A percentile compares a stretch with the other conserved stretches of the same genome.
Evolutionary conservation across 176 grass and related monocot genomes (phyloP).

Genomic region (Aegilops sharonensis): DNA sequence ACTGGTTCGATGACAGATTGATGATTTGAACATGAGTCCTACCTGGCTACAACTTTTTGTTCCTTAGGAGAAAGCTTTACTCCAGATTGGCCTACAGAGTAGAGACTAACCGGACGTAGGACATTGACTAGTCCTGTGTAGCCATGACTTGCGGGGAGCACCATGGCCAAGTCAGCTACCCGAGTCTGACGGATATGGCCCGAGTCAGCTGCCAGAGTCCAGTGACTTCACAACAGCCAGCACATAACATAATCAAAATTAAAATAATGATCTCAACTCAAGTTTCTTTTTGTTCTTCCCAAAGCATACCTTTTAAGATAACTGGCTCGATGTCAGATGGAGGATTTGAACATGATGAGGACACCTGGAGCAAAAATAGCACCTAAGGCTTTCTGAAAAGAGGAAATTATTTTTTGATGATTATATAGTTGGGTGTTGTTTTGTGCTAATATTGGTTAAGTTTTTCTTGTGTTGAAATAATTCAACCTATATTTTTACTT

Average conservation of each 20-base stretch:
- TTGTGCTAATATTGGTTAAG: not conserved
- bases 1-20: not conserved
- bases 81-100: not conserved
- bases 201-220: not conserved
- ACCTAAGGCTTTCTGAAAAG: too few species aligned
- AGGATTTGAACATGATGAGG: not conserved
- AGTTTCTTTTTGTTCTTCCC: not conserved
- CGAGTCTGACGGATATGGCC: not conserved
- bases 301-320: not conserved
- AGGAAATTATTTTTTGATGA: not conserved
- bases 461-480: not conserved
- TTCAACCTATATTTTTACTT: not conserved
- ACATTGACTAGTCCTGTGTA: not conserved
- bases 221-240: not conserved
- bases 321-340: constrained; percentile 2
- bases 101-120: not conserved
- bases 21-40: not conserved
- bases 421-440: not conserved
- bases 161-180: not conserved
- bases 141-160: not conserved
- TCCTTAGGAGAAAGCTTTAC: not conserved
- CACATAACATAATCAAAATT: not conserved
- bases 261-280: not conserved
- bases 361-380: not conserved
- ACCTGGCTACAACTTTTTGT: not conserved